Conservation (phyloP, 768 basidiomycete species). For the Phylloporus rhodoxanthus region DNA sequence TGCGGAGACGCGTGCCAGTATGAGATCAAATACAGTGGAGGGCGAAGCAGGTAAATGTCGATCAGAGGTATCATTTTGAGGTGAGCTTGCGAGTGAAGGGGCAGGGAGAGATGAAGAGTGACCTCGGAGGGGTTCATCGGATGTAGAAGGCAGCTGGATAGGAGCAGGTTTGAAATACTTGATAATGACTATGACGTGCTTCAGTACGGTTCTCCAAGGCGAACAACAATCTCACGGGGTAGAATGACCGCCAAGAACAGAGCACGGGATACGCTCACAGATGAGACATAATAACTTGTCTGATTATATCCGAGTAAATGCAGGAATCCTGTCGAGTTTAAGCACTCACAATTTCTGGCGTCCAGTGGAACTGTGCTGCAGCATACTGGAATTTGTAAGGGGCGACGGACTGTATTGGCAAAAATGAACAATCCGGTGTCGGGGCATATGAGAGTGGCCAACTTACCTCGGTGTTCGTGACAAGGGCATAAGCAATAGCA, state of each 20-base stretch:
- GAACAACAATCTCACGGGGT: slow-evolving; percentile 46
- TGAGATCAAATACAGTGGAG: slow-evolving; percentile 61
- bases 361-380: slow-evolving; percentile 57
- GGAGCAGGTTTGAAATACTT: slow-evolving; percentile 45
- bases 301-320: slow-evolving; percentile 20
- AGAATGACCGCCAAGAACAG: slow-evolving; percentile 50
- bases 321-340: neutral
- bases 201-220: neutral
- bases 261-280: slow-evolving; percentile 49
- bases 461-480: slow-evolving; percentile 42
- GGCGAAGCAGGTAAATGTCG: slow-evolving; percentile 21
- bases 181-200: slow-evolving; percentile 42
- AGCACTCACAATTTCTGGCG: slow-evolving; percentile 49
- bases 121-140: slow-evolving; percentile 16
- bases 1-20: slow-evolving; percentile 57
- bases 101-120: slow-evolving; percentile 1
- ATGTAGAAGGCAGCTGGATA: slow-evolving; percentile 10
- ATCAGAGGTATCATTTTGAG: slow-evolving; percentile 2
- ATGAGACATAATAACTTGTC: slow-evolving; percentile 71
- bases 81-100: neutral
- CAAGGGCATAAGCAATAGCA: slow-evolving; percentile 47
- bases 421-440: neutral
- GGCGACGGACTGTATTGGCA: slow-evolving; percentile 44
- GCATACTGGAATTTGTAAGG: slow-evolving; percentile 63
- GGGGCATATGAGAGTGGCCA: neutral